A percentile compares a stretch with the other conserved stretches of the same genome.
Conservation (phyloP, 495 filamentous ascomycete genomes). For the Talaromyces thailandensis region DNA sequence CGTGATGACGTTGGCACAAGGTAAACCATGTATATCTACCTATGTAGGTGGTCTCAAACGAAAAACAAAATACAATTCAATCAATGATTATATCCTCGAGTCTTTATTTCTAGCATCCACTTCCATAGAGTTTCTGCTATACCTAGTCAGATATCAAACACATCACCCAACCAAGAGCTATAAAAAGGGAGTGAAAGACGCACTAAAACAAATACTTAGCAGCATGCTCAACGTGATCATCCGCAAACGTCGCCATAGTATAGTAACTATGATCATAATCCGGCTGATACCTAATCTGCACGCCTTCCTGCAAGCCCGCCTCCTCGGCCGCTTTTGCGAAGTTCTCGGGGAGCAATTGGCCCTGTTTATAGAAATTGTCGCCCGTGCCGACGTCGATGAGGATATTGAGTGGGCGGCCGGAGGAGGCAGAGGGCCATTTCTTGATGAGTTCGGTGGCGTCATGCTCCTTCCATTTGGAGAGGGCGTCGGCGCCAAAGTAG, state of each 20-base stretch:
- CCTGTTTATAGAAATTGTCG: constrained; percentile 92
- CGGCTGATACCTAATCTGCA: constrained; percentile 73
- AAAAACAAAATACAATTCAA: background rate
- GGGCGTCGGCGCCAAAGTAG: constrained; percentile 63
- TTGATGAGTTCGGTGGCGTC: constrained; percentile 88
- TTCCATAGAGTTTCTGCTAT: background rate
- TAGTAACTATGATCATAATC: constrained; percentile 97
- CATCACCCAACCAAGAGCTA: background rate
- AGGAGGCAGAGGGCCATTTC: constrained; percentile 55
- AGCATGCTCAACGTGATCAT: constrained; percentile 85
- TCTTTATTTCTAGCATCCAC: background rate
- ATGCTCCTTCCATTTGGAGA: constrained; percentile 69
- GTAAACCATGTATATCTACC: background rate
- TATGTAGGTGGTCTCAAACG: background rate
- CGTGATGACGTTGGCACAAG: background rate
- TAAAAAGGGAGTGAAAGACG: constrained; percentile 15
- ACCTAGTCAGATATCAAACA: background rate
- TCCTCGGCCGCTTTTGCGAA: constrained; percentile 71
- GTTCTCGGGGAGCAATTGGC: constrained; percentile 89
- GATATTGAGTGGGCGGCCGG: constrained; percentile 58
- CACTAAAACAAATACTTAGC: constrained; percentile 71
- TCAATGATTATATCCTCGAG: background rate
- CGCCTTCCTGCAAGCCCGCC: constrained; percentile 53
- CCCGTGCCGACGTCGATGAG: constrained; percentile 87
- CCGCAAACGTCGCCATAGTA: constrained; percentile 81